These are phyloP conservation scores for Glycine soja DNA, from an alignment of 306 rosid genomes.

Conservation along the genomic window DNA sequence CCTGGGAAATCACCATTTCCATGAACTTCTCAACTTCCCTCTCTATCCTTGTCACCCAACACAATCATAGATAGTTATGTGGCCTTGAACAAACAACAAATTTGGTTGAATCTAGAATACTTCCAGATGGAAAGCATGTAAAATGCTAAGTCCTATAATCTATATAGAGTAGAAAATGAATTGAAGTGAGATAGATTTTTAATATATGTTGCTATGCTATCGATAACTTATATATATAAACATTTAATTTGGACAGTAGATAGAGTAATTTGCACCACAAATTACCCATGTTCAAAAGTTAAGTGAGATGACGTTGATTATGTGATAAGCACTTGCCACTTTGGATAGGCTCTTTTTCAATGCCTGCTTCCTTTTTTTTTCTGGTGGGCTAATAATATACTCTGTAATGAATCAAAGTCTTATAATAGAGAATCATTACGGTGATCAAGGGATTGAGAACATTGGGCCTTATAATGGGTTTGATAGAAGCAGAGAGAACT, in stretches of 20 bases:
- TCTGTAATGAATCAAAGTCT: slow-evolving; percentile 51
- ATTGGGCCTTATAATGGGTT: slow-evolving; percentile 72
- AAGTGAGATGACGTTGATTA: slow-evolving; percentile 51
- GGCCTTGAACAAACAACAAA: slow-evolving; percentile 45
- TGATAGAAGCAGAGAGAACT: slow-evolving; percentile 62
- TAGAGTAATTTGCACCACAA: slow-evolving; percentile 45
- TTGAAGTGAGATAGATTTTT: slow-evolving; percentile 27
- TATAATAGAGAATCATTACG: slow-evolving; percentile 60
- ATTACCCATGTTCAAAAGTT: slow-evolving; percentile 43
- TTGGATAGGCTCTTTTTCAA: slow-evolving; percentile 38
- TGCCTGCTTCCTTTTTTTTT: slow-evolving; percentile 27
- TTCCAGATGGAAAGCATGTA: slow-evolving; percentile 45
- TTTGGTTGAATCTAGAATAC: slow-evolving; percentile 36
- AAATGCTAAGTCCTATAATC: background rate
- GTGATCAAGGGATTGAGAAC: slow-evolving; percentile 54
- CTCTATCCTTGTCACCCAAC: slow-evolving; percentile 49
- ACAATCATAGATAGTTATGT: slow-evolving; percentile 54
- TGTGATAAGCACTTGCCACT: slow-evolving; percentile 53
- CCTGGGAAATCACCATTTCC: too few species aligned
- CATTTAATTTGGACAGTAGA: background rate
- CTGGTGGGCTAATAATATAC: slow-evolving; percentile 49
- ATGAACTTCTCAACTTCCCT: too few species aligned
- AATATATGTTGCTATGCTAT: slow-evolving; percentile 12
- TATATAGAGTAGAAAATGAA: slow-evolving; percentile 30
- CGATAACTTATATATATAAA: background rate